phyloP scores from a whole-genome alignment of 129 eudicot genomes.

The Escallonia herrerae region DNA sequence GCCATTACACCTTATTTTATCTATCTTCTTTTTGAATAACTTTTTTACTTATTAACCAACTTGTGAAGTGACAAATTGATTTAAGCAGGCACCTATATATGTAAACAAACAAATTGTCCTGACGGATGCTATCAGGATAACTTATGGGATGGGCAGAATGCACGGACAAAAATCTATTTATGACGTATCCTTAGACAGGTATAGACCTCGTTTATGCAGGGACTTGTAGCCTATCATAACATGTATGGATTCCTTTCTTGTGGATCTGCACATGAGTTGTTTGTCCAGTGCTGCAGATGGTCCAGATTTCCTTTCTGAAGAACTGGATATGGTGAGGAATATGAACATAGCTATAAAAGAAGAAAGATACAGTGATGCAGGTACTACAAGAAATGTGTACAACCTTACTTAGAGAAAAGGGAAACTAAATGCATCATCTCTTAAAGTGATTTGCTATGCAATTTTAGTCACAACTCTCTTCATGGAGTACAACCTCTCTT shows the following conservation, averaged over 20 bases:
- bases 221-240: background rate
- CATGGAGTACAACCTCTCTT: background rate
- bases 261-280: background rate
- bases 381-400: conserved; percentile 16
- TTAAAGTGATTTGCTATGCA: too few relatives aligned
- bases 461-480: too few relatives aligned
- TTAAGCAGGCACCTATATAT: conserved; percentile 58
- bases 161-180: conserved; percentile 38
- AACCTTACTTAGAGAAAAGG: too few relatives aligned
- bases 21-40: background rate
- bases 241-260: background rate
- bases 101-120: conserved; percentile 63
- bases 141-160: conserved; percentile 32
- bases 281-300: conserved; percentile 60
- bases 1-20: background rate
- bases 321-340: conserved; percentile 44
- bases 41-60: background rate
- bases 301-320: conserved; percentile 61
- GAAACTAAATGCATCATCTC: too few relatives aligned
- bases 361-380: conserved; percentile 71
- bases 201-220: conserved; percentile 5
- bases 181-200: conserved; percentile 65
- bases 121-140: conserved; percentile 58
- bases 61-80: background rate
- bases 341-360: conserved; percentile 49